A percentile compares a stretch with the other conserved stretches of the same genome.
phyloP scores from a whole-genome alignment of 257 asterid species.

The Capsicum pubescens region DNA sequence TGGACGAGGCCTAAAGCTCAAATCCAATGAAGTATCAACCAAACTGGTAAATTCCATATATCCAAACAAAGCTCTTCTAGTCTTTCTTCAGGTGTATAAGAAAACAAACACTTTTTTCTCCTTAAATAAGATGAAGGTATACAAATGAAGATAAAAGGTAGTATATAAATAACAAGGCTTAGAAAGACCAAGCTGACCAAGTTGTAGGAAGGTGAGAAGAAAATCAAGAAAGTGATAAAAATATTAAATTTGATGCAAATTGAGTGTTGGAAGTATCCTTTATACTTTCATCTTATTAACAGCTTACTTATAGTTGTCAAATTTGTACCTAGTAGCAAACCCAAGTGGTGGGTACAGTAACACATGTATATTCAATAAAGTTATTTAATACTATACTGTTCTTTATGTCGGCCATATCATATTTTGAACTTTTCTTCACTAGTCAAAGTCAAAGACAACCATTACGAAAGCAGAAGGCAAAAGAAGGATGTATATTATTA shows the following conservation, averaged over 20 bases:
- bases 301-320: constrained; percentile 13
- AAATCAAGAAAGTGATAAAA: background rate
- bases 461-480: background rate
- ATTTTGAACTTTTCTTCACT: background rate
- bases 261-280: background rate
- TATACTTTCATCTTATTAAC: background rate
- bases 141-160: constrained; percentile 15
- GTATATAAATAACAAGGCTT: background rate
- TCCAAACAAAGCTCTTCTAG: background rate
- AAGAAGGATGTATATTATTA: constrained; percentile 1
- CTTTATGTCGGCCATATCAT: constrained; percentile 7
- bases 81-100: constrained; percentile 25
- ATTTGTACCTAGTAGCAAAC: background rate
- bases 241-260: constrained; percentile 12
- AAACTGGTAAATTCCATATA: constrained; percentile 69
- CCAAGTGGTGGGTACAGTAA: background rate
- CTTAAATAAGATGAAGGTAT: background rate
- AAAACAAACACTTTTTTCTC: background rate
- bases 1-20: constrained; percentile 58
- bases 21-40: constrained; percentile 77
- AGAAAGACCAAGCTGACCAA: constrained; percentile 5
- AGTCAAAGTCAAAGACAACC: constrained; percentile 25
- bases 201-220: constrained; percentile 28
- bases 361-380: background rate
- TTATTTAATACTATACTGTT: background rate